Conservation (phyloP, 345 rosid genomes). For the Luvunga scandens region DNA sequence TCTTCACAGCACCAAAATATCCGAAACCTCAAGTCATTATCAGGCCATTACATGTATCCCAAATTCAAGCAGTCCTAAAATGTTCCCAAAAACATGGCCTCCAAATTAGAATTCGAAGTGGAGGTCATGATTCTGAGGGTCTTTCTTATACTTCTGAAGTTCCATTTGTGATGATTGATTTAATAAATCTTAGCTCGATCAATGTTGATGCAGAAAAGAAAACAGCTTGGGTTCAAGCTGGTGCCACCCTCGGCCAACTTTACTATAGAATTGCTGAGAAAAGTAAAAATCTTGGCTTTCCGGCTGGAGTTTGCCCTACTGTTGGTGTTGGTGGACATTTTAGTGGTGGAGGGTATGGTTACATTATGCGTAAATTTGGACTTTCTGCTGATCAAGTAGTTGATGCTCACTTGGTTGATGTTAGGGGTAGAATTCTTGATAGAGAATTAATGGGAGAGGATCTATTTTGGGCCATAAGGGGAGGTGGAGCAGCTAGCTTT, state of each 20-base stretch:
- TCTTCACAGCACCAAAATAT: neutral
- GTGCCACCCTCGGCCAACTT: conserved; percentile 32
- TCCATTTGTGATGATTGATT: neutral
- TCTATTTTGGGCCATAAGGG: conserved; percentile 8
- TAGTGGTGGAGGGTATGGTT: conserved; percentile 33
- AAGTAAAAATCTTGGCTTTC: conserved; percentile 33
- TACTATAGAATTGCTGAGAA: conserved; percentile 27
- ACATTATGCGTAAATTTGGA: conserved; percentile 21
- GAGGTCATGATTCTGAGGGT: conserved; percentile 41
- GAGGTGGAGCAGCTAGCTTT: conserved; percentile 5
- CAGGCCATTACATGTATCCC: conserved; percentile 21
- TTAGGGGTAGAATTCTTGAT: conserved; percentile 30
- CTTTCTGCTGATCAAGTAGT: conserved; percentile 40
- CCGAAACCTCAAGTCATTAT: conserved; percentile 29
- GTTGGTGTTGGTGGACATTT: conserved; percentile 34
- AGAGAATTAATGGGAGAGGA: conserved; percentile 22
- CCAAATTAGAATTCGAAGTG: conserved; percentile 33
- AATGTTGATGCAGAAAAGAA: neutral
- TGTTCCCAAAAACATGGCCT: conserved; percentile 25
- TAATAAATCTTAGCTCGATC: neutral
- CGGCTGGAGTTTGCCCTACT: conserved; percentile 32
- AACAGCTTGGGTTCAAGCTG: neutral
- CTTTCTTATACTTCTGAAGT: conserved; percentile 30
- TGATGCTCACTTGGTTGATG: conserved; percentile 37
- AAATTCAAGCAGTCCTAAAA: conserved; percentile 29